phyloP scores from a whole-genome alignment of 2,329 filamentous ascomycete genomes.

The Ceratocystis albifundus region DNA sequence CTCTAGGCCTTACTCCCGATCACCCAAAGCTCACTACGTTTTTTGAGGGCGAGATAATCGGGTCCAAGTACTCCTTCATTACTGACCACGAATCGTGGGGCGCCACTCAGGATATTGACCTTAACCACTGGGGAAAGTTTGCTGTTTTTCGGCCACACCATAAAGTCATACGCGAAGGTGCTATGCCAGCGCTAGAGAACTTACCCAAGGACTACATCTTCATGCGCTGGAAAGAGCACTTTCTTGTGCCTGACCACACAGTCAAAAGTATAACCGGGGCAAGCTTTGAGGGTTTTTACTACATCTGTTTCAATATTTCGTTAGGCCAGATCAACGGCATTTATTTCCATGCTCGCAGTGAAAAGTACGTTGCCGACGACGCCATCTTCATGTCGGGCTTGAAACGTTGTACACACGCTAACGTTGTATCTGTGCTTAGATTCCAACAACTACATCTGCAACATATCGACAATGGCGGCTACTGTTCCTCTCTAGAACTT shows the following conservation, averaged over 20 bases:
- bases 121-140: constrained; percentile 89
- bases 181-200: constrained; percentile 53
- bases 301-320: constrained; percentile 95
- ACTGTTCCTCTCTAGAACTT: constrained; percentile 79
- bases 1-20: constrained; percentile 75
- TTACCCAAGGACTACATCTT: constrained; percentile 80
- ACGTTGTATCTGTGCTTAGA: constrained; percentile 35
- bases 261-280: constrained; percentile 85
- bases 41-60: constrained; percentile 97
- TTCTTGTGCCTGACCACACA: constrained; percentile 87
- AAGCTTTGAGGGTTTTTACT: constrained; percentile 97
- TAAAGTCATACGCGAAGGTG: constrained; percentile 46
- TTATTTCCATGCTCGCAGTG: constrained; percentile 96
- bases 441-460: constrained; percentile 89
- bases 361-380: constrained; percentile 58
- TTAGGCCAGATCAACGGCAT: constrained; percentile 80
- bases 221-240: constrained; percentile 99
- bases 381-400: background rate
- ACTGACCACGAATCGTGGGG: constrained; percentile 87
- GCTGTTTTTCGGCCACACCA: constrained; percentile 67
- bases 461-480: constrained; percentile 74
- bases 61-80: constrained; percentile 84
- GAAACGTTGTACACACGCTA: background rate
- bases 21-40: constrained; percentile 97
- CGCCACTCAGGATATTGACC: constrained; percentile 78